Evolutionary conservation across 2,329 filamentous ascomycete genomes (phyloP).

Genomic region (Paracoccidioides lutzii): DNA sequence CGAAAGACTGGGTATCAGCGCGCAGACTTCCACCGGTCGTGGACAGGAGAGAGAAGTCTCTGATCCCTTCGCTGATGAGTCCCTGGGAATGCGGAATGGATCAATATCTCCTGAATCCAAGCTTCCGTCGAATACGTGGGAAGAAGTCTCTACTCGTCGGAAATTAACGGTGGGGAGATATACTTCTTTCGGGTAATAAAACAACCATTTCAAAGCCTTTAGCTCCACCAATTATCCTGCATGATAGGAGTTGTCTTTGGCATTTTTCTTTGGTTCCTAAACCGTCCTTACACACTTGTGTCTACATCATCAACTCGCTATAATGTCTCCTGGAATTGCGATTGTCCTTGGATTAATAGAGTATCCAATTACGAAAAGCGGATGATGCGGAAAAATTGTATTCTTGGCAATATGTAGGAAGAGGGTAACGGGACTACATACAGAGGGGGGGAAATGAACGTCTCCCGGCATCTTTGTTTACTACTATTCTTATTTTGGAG

Average conservation of each 20-base stretch:
- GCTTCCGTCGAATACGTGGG: conserved; percentile 41
- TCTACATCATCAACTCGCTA: neutral
- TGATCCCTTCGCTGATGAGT: conserved; percentile 39
- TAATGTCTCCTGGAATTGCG: neutral
- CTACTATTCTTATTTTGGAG: neutral
- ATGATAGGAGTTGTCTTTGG: neutral
- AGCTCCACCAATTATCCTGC: too few species aligned
- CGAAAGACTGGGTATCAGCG: conserved; percentile 53
- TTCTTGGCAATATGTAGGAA: neutral
- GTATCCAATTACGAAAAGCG: neutral
- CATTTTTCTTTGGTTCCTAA: neutral
- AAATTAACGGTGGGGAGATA: conserved; percentile 68
- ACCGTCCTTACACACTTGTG: neutral
- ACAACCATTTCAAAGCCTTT: too few species aligned
- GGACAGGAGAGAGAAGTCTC: conserved; percentile 19
- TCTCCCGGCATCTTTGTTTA: neutral
- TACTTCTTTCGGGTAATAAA: conserved; percentile 33
- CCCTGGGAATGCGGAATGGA: neutral
- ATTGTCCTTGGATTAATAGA: neutral
- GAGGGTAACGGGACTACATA: neutral
- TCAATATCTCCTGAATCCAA: conserved; percentile 17
- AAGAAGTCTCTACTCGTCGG: conserved; percentile 49
- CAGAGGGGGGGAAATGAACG: neutral
- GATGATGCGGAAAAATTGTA: neutral
- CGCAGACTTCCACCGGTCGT: conserved; percentile 9